Conservation (phyloP, 2,329 filamentous ascomycete species). For the Nothophaeocryptopus gaeumannii region DNA sequence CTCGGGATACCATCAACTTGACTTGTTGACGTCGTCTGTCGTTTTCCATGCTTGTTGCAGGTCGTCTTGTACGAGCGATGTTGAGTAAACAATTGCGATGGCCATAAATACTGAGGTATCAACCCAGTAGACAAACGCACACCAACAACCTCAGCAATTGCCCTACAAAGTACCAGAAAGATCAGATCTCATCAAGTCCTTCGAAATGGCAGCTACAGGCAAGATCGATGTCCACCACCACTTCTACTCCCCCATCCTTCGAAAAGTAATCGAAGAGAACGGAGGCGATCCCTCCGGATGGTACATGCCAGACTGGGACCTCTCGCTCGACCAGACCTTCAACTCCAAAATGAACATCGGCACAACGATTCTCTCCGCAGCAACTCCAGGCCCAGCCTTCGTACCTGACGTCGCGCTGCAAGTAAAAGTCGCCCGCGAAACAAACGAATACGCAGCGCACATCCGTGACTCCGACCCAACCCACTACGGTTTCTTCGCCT, state of each 20-base stretch:
- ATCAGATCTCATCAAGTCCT: no score
- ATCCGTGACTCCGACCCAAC: neutral
- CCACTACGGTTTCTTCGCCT: neutral
- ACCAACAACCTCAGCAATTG: no score
- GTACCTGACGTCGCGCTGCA: neutral
- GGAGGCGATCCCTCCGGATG: neutral
- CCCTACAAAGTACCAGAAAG: no score
- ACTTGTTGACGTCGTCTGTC: no score
- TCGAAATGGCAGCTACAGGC: no score
- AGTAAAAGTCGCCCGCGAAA: neutral
- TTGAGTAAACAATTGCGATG: no score
- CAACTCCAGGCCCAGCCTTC: neutral
- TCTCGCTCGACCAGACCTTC: neutral
- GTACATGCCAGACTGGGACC: neutral
- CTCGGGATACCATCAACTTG: no score
- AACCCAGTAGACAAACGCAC: no score
- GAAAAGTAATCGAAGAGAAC: neutral
- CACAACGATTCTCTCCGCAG: neutral
- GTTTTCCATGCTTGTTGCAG: no score
- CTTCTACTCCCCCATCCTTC: neutral
- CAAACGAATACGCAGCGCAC: neutral
- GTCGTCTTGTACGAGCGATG: no score
- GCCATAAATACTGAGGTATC: no score
- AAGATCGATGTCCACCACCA: slow-evolving; percentile 2
- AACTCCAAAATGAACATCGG: neutral